Evolutionary conservation across 1,139 yeast genomes (phyloP), one percentile per base, ranked within the genome.

Genomic region (Blastobotrys indianensis): DNA sequence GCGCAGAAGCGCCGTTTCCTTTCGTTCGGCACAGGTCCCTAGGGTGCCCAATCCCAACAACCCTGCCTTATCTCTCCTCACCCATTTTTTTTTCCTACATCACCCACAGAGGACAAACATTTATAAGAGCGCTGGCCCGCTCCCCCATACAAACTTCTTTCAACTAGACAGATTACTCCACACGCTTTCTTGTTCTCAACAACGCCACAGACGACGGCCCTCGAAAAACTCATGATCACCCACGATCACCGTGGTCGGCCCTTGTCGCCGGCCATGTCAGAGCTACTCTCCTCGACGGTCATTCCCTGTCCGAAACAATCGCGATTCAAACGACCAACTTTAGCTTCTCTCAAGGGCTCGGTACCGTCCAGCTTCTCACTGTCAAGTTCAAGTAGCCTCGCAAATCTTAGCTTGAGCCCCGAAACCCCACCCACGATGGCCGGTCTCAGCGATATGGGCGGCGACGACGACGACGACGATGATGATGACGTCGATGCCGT

Each of bases 191-290:
- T n/a, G n/a, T 4, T 20, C 25, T 20, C 25, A 4, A 4, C 25
- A 7, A 20, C 25, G 25, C 25, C 25, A 4, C 25, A 20, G 6
- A 20, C 25, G 7, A 20, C 25, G 25, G 25, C 25, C 25, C 25
- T 20, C 7, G 25, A 20, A 20, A 20, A 20, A 20, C 25, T 20
- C 25, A 46, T 43, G 47, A 39, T 43, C 38, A 46, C 54, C 11
- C 53, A 51, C 32, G 58, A 54, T 42, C 58, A 51, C 40, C 49
- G 49, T n/a, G 57, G 57, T 31, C 48, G 59, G 40, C 50, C 46
- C 32, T 46, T 56, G 37, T 44, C 54, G 32, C 60, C 60, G 30
- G 59, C 60, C 6, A 44, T 57, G 44, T 48, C 59, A 12, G 50
- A 48, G 15, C 51, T 57, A 23, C 44, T 57, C 9, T 51, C 54